These are phyloP conservation scores for Xylariaceae sp. DNA, from an alignment of 2,329 filamentous ascomycete species.

Conservation along the genomic window DNA sequence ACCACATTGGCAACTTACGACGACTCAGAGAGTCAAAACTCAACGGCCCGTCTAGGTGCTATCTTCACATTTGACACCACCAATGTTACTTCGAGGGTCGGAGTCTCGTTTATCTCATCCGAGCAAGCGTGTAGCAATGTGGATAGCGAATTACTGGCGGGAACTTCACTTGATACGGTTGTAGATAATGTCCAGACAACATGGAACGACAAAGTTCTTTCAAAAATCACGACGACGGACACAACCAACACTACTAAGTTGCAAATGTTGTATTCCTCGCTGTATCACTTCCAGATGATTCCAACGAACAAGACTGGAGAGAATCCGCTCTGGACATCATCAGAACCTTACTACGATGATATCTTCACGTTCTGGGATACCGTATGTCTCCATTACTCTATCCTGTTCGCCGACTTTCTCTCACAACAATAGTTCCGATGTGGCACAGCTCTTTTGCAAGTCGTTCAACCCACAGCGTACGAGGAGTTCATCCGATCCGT, in stretches of 20 bases:
- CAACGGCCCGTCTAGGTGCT: slow-evolving; percentile 42
- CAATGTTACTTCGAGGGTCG: slow-evolving; percentile 56
- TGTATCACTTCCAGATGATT: slow-evolving; percentile 69
- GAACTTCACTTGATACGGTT: slow-evolving; percentile 42
- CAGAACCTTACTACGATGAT: slow-evolving; percentile 69
- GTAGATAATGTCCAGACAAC: slow-evolving; percentile 45
- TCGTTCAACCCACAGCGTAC: slow-evolving; percentile 61
- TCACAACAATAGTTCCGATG: slow-evolving; percentile 53
- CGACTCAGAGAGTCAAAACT: slow-evolving; percentile 34
- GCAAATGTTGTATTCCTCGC: slow-evolving; percentile 61
- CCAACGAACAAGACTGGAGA: slow-evolving; percentile 70
- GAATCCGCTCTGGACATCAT: slow-evolving; percentile 63
- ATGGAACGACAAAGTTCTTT: slow-evolving; percentile 63
- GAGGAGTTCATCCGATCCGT: slow-evolving; percentile 65
- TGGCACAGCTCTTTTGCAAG: slow-evolving; percentile 61
- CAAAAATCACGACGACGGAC: slow-evolving; percentile 60
- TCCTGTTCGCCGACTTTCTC: not conserved
- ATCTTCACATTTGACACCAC: slow-evolving; percentile 53
- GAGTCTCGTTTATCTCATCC: slow-evolving; percentile 66
- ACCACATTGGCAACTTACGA: slow-evolving; percentile 33
- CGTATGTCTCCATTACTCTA: slow-evolving; percentile 26
- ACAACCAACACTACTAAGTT: slow-evolving; percentile 52
- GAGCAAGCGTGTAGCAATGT: slow-evolving; percentile 59
- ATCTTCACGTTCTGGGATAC: slow-evolving; percentile 68
- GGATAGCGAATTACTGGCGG: slow-evolving; percentile 52